A percentile compares a stretch with the other conserved stretches of the same genome.
Conservation (phyloP, 495 filamentous ascomycete genomes). For the Tuber microsphaerosporum region DNA sequence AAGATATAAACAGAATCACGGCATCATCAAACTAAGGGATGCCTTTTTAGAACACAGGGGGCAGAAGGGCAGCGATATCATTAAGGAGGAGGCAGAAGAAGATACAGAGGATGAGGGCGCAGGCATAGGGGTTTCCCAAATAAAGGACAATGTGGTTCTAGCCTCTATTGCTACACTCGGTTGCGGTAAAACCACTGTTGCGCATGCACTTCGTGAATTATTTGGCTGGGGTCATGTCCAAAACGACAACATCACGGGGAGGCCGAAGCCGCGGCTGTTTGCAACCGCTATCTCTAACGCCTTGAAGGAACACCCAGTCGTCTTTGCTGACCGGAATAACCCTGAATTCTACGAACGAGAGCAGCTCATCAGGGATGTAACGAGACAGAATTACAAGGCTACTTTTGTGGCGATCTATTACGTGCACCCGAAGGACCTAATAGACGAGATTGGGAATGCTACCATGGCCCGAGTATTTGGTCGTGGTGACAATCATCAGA, state of each 20-base stretch:
- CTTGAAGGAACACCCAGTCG: conserved; percentile 57
- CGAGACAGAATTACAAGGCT: conserved; percentile 52
- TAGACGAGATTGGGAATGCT: conserved; percentile 60
- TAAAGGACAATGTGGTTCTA: conserved; percentile 54
- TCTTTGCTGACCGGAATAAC: conserved; percentile 91
- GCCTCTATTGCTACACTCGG: conserved; percentile 86
- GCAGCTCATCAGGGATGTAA: conserved; percentile 76
- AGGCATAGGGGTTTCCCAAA: conserved; percentile 46
- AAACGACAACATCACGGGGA: conserved; percentile 89
- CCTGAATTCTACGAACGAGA: conserved; percentile 77
- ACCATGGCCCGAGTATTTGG: conserved; percentile 71
- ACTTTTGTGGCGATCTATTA: conserved; percentile 87
- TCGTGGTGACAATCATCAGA: conserved; percentile 95
- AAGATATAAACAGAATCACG: conserved; percentile 76
- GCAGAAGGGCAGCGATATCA: conserved; percentile 77
- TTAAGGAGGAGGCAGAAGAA: conserved; percentile 52
- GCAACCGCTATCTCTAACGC: conserved; percentile 52
- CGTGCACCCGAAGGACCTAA: conserved; percentile 54
- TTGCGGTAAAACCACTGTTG: conserved; percentile 93
- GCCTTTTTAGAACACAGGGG: conserved; percentile 75
- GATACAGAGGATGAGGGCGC: conserved; percentile 25
- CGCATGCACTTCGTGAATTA: conserved; percentile 69
- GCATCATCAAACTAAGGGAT: conserved; percentile 86
- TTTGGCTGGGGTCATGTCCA: conserved; percentile 93
- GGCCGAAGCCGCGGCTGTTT: conserved; percentile 65